phyloP scores from a whole-genome alignment of 2,329 filamentous ascomycete species.

The Coleophoma eucalyptorum region DNA sequence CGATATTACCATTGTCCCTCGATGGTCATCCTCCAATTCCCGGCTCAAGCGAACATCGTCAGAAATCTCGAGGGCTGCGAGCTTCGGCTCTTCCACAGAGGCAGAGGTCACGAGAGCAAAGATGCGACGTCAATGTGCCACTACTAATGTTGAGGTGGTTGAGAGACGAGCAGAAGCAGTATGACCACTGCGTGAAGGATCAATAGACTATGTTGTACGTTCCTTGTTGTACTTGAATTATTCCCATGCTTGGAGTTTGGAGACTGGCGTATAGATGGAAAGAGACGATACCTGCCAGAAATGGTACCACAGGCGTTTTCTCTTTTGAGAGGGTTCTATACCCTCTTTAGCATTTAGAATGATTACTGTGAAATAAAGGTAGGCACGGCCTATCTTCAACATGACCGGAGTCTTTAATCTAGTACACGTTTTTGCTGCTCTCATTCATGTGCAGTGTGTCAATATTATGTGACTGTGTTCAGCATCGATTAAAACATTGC shows the following conservation, averaged over 20 bases:
- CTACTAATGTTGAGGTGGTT: constrained; percentile 17
- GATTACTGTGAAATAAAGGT: no score
- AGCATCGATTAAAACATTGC: no score
- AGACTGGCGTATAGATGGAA: constrained; percentile 21
- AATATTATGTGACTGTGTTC: no score
- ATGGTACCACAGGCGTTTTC: background rate
- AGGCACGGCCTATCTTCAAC: no score
- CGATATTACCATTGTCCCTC: constrained; percentile 30
- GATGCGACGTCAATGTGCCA: constrained; percentile 18
- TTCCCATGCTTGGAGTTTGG: constrained; percentile 11
- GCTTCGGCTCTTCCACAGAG: constrained; percentile 36
- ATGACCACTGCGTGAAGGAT: constrained; percentile 9
- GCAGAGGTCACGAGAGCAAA: constrained; percentile 20
- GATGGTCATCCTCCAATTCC: constrained; percentile 16
- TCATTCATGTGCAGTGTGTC: no score
- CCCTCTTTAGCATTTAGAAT: no score
- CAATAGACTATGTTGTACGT: constrained; percentile 5
- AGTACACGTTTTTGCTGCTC: no score
- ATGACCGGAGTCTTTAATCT: no score
- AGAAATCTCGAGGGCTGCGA: constrained; percentile 46
- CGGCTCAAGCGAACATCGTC: constrained; percentile 46
- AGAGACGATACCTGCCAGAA: constrained; percentile 8
- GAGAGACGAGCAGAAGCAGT: constrained; percentile 23
- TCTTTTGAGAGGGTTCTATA: no score
- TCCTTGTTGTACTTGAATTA: background rate